Evolutionary conservation across 257 asterid genomes (phyloP).

Genomic region (Coffea eugenioides): DNA sequence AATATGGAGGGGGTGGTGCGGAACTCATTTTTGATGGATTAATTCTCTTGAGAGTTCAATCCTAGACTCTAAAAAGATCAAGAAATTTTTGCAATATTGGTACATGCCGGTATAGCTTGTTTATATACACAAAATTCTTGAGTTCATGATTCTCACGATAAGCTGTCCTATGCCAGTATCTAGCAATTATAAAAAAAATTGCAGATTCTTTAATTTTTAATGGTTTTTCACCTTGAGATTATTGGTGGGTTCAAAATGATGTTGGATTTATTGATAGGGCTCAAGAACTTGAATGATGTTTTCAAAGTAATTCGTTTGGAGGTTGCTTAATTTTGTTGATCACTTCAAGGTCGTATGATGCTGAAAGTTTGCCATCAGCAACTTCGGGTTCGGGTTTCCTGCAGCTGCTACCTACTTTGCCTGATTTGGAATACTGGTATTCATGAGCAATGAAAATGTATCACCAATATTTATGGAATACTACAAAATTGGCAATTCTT

Average conservation of each 20-base stretch:
- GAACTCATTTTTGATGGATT: neutral
- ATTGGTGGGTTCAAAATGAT: neutral
- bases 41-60: neutral
- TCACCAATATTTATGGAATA: neutral
- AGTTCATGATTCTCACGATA: conserved; percentile 9
- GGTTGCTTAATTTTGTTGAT: neutral
- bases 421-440: neutral
- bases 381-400: neutral
- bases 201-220: neutral
- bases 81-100: neutral
- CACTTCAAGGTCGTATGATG: conserved; percentile 8
- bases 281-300: neutral
- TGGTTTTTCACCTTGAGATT: neutral
- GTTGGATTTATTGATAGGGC: neutral
- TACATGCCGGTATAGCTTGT: neutral
- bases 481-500: neutral
- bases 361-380: neutral
- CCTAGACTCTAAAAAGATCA: neutral
- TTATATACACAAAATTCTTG: neutral
- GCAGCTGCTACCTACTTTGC: neutral
- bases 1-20: conserved; percentile 7
- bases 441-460: neutral
- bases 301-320: conserved; percentile 8
- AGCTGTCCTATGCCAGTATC: conserved; percentile 12
- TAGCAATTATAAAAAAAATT: neutral